Conservation (phyloP, 2,329 filamentous ascomycete species). For the Lachnellula subtilissima region DNA sequence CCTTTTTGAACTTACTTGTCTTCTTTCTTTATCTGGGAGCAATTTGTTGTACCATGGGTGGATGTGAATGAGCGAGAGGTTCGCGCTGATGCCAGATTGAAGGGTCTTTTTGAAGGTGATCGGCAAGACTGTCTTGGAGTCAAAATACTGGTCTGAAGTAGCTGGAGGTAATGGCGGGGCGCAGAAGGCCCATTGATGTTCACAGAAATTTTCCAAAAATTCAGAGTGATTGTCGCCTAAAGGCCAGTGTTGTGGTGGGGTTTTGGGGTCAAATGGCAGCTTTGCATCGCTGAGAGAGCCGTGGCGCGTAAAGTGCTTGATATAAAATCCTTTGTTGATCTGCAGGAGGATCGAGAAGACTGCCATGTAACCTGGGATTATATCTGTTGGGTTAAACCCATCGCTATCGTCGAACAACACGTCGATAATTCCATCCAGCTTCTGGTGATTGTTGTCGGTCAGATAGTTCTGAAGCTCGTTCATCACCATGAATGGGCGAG, state of each 20-base stretch:
- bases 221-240: slow-evolving; percentile 3
- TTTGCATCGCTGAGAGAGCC: slow-evolving; percentile 15
- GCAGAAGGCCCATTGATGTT: slow-evolving; percentile 28
- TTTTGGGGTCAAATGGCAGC: slow-evolving; percentile 25
- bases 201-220: slow-evolving; percentile 26
- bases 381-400: background rate
- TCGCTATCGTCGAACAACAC: background rate
- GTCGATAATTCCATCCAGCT: slow-evolving; percentile 2
- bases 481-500: background rate
- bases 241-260: slow-evolving; percentile 18
- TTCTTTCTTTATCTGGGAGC: background rate
- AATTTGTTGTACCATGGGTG: slow-evolving; percentile 26
- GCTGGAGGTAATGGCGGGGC: slow-evolving; percentile 15
- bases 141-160: slow-evolving; percentile 20
- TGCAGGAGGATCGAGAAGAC: slow-evolving; percentile 21
- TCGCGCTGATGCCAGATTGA: slow-evolving; percentile 16
- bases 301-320: slow-evolving; percentile 19
- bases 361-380: background rate
- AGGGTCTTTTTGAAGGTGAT: slow-evolving; percentile 20
- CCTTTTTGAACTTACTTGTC: background rate
- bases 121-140: slow-evolving; percentile 23
- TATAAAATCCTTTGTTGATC: slow-evolving; percentile 11
- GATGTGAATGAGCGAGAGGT: slow-evolving; percentile 21
- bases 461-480: slow-evolving; percentile 4
- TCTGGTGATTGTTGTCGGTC: background rate